Evolutionary conservation across 306 rosid species (phyloP), one percentile per base, ranked within the genome.

Genomic region (Dalbergia oliveri): DNA sequence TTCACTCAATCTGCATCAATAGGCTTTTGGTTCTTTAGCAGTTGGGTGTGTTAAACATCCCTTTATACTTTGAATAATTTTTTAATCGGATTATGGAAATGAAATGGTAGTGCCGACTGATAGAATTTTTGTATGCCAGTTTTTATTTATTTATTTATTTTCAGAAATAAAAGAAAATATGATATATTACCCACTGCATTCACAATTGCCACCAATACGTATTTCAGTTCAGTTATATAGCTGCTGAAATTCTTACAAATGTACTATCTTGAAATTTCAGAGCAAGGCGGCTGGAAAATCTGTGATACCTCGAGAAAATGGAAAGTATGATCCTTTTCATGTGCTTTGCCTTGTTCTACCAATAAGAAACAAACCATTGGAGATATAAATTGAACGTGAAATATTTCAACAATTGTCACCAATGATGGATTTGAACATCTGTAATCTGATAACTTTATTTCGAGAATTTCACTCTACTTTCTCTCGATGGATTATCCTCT

Each of bases 271-370:
- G 63, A 68, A 15, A 64, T 79, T 69, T 69, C 66, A 45, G 47
- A 14, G 79, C 2, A 4, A 23, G 79, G 74, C 73, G 70, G 81
- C n/a, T 37, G 54, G 26, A 8, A 54, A 73, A 18, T 23, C 21
- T 5, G 3, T 23, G 49, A 51, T 26, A 56, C 44, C 8, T 41
- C 39, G 10, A 71, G 56, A 61, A 60, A 60, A 68, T 58, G 69
- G 68, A 59, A 56, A 10, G 19, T 11, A 23, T 23, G 62, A 49
- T 13, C 23, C 14, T 16, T n/a, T 14, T 62, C 12, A 9, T 33
- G 34, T 21, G 33, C 45, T 26, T 12, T 49, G 31, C 34, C 60
- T 44, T 34, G 13, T 49, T 12, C 9, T 18, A 33, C 63, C 53
- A 14, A 10, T 34, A 58, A 58, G 50, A 26, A 69, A 39, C 23